Evolutionary conservation across 1,139 yeast genomes (phyloP), one percentile per base, ranked within the genome.

Genomic region (Wickerhamomyces sp.): DNA sequence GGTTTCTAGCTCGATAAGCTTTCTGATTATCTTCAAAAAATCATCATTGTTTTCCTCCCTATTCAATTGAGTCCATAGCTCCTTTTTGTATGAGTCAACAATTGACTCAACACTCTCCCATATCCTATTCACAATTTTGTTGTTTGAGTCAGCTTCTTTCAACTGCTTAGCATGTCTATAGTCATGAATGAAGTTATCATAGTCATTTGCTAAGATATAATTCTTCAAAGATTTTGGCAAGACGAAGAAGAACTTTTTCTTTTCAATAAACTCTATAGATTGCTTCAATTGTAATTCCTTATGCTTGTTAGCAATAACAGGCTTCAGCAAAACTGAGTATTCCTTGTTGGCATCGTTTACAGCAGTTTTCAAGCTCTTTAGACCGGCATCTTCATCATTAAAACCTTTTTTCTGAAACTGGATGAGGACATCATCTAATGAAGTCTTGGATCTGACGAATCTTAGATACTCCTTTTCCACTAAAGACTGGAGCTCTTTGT

Each of bases 361-460:
- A 51, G 73, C 72, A 43, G 68, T 71, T 40, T 73, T 68, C 27
- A 81, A 64, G 35, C 65, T 71, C 46, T 75, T 78, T 33, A 77
- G 59, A 34, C 52, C 54, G 4, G 39, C 37, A 13, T 50, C 52
- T 4, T 57, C 56, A 27, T 49, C 51, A 13, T 55, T 47, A 45
- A 71, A 61, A 7, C 73, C 73, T 29, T 67, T 55, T 37, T 63
- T 56, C 32, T 71, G 64, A 53, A 81, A 76, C 51, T 77, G 81
- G 27, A 65, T 67, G 49, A 78, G 74, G 4, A 82, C 79, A 32
- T 74, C 71, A 57, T 83, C 90, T 26, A 84, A 63, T 10, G 78
- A 69, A 15, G 84, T 78, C 62, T 93, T 93, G 45, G 91, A 80
- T 56, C 81, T 78, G 42, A 91, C 85, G 55, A 90, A 89, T 55